Percentiles rank a stretch among this genome's conserved stretches.
phyloP scores from a whole-genome alignment of 2,329 filamentous ascomycete genomes.

The Dichotomopilus funicola region DNA sequence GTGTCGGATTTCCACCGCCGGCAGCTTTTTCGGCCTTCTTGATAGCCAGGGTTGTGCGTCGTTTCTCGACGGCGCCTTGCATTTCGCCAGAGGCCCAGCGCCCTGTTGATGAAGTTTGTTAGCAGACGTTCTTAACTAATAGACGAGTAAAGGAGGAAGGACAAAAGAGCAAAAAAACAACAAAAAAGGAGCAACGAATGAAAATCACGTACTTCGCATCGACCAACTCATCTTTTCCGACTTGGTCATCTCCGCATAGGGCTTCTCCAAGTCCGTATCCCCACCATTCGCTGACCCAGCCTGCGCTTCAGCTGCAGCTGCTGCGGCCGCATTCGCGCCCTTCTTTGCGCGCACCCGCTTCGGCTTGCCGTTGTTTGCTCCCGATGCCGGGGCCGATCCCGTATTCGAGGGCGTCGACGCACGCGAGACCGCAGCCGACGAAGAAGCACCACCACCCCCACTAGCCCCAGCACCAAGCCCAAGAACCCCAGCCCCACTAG shows the following conservation, averaged over 20 bases:
- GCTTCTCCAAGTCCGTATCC: slow-evolving; percentile 36
- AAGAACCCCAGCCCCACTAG: too few species aligned
- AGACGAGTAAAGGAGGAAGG: too few species aligned
- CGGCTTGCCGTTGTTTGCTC: slow-evolving; percentile 1
- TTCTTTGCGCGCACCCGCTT: slow-evolving; percentile 18
- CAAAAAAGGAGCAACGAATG: neutral
- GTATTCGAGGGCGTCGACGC: slow-evolving; percentile 17
- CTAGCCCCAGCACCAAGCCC: too few species aligned
- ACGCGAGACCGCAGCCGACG: slow-evolving; percentile 15
- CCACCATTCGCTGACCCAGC: neutral
- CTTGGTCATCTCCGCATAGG: slow-evolving; percentile 57
- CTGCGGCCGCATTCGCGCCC: neutral
- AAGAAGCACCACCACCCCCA: neutral
- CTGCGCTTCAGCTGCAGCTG: neutral
- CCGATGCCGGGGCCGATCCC: neutral
- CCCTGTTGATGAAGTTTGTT: slow-evolving; percentile 9
- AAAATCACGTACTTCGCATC: slow-evolving; percentile 51
- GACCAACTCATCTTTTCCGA: slow-evolving; percentile 61
- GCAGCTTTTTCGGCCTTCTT: slow-evolving; percentile 23
- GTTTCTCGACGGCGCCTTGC: slow-evolving; percentile 25
- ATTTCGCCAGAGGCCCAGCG: slow-evolving; percentile 25
- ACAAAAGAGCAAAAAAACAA: neutral
- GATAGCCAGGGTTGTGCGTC: slow-evolving; percentile 22
- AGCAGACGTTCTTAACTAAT: too few species aligned
- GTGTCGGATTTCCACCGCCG: neutral